phyloP scores from a whole-genome alignment of 345 rosid genomes.

The Dipteronia dyeriana region DNA sequence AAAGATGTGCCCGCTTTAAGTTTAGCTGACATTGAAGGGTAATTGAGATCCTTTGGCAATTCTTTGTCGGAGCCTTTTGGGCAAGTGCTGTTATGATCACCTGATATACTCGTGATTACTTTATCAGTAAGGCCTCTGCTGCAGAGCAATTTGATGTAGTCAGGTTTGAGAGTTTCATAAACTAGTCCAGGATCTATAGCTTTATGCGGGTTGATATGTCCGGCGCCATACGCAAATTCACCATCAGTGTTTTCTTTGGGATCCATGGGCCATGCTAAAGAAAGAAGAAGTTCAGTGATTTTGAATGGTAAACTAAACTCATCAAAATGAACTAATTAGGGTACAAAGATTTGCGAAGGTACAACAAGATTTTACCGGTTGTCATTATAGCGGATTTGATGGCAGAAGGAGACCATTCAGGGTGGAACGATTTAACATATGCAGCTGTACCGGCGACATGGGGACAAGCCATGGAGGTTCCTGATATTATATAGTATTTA shows the following conservation, averaged over 20 bases:
- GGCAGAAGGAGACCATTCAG: slow-evolving; percentile 65
- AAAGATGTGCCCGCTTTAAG: slow-evolving; percentile 12
- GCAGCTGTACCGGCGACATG: slow-evolving; percentile 52
- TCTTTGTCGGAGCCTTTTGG: slow-evolving; percentile 3
- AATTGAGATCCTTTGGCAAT: slow-evolving; percentile 33
- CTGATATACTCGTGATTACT: slow-evolving; percentile 16
- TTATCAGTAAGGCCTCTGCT: slow-evolving; percentile 21
- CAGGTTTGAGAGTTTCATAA: slow-evolving; percentile 32
- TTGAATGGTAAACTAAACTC: neutral
- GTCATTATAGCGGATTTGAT: slow-evolving; percentile 72
- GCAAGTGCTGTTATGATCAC: slow-evolving; percentile 31
- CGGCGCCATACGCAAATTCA: slow-evolving; percentile 53
- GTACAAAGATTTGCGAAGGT: neutral
- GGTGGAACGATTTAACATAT: slow-evolving; percentile 46
- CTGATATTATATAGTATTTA: slow-evolving; percentile 31
- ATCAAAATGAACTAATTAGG: neutral
- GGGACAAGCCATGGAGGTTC: slow-evolving; percentile 71
- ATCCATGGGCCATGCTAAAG: slow-evolving; percentile 39
- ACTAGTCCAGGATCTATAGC: slow-evolving; percentile 49
- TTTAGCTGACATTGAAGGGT: slow-evolving; percentile 39
- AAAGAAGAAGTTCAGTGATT: neutral
- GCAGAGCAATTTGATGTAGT: slow-evolving; percentile 46
- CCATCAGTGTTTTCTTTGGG: neutral
- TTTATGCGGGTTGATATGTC: slow-evolving; percentile 36
- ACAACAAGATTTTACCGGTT: slow-evolving; percentile 38